phyloP scores from a whole-genome alignment of 1,284 basidiomycete species.

The Moesziomyces parantarcticus region DNA sequence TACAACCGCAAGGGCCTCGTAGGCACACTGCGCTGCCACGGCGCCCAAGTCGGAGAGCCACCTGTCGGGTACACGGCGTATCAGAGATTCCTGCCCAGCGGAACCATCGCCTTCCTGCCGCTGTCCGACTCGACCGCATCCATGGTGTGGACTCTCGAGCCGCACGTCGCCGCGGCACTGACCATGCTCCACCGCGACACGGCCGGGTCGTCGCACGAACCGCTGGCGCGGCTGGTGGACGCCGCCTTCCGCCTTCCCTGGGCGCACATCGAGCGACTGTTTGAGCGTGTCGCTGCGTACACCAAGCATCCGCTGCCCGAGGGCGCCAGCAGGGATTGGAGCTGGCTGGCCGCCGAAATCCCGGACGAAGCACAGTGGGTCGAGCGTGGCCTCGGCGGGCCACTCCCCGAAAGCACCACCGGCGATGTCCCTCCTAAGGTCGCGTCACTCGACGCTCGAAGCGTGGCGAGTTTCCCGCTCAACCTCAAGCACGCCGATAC shows the following conservation, averaged over 20 bases:
- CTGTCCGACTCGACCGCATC: constrained; percentile 80
- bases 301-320: constrained; percentile 16
- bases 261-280: constrained; percentile 77
- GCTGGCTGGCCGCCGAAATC: constrained; percentile 48
- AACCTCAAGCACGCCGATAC: constrained; percentile 85
- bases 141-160: constrained; percentile 93
- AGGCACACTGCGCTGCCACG: constrained; percentile 75
- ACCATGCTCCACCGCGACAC: constrained; percentile 73
- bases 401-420: constrained; percentile 44
- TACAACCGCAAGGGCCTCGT: constrained; percentile 93
- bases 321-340: constrained; percentile 24
- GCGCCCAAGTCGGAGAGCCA: constrained; percentile 42
- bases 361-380: constrained; percentile 35
- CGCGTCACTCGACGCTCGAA: constrained; percentile 77
- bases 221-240: constrained; percentile 83
- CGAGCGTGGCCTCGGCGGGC: constrained; percentile 32
- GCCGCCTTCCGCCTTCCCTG: constrained; percentile 90
- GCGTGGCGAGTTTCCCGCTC: constrained; percentile 89
- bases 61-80: constrained; percentile 75
- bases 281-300: constrained; percentile 74
- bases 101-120: constrained; percentile 83
- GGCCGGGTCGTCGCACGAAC: constrained; percentile 67
- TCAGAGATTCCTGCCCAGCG: constrained; percentile 94
- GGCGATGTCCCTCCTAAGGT: constrained; percentile 77
- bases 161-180: constrained; percentile 79